Evolutionary conservation across 345 rosid genomes (phyloP), one percentile per base, ranked within the genome.

Genomic region (Hypericum perforatum): DNA sequence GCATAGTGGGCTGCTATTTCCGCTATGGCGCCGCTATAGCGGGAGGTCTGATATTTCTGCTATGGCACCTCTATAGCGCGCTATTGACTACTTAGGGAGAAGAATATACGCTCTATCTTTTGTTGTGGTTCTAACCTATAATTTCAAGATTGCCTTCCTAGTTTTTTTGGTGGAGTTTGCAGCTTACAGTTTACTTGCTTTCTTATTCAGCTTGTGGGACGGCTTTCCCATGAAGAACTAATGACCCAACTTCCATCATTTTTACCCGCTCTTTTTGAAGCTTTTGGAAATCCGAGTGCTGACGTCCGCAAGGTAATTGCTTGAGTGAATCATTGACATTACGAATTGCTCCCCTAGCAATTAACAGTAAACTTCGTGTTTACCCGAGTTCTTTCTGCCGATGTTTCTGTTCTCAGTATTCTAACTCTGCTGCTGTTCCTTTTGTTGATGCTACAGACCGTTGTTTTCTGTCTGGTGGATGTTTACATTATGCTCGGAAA

Each of bases 381-480:
- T 22, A 1, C 32, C 32, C 4, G 32, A 22, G 32, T 22, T n/a
- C 16, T 39, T n/a, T 41, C 39, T 55, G 37, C 8, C 4, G 10
- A 22, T 22, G 32, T 22, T 5, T 64, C 11, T 44, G 46, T 16
- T 32, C 8, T 13, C 16, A 9, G 5, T 29, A 1, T n/a, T 10
- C 13, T 49, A 14, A 32, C n/a, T 7, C 16, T 44, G n/a, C 42
- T 46, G 37, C 55, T 6, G 37, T 38, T 5, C 41, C 0, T 56
- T 57, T 53, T 45, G 36, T 47, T 49, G 32, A 22, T 37, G 69
- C 43, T 64, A 59, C 94, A 92, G 99, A 84, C 97, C 0, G 99
- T 92, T 48, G 99, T 92, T 58, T 92, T 92, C 80, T 92, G 99
- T 68, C 73, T 92, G 63, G 99, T 92, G 79, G 99, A 92, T 65